phyloP scores from a whole-genome alignment of 495 filamentous ascomycete species.

The Xylaria curta region DNA sequence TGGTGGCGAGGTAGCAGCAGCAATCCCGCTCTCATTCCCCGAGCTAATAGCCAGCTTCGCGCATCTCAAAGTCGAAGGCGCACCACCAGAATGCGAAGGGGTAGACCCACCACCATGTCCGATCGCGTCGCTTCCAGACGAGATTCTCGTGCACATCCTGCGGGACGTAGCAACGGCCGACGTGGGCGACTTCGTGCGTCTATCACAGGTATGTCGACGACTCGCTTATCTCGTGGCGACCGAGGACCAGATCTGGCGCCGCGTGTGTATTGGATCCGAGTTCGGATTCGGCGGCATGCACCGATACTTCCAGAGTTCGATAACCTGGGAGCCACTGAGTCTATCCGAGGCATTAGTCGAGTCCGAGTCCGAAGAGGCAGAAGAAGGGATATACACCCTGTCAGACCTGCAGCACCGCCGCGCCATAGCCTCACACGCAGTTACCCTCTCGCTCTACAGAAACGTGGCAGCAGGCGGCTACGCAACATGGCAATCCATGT shows the following conservation, averaged over 20 bases:
- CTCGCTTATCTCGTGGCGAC: slow-evolving; percentile 83
- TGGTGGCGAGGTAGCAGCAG: slow-evolving; percentile 10
- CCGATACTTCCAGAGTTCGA: slow-evolving; percentile 72
- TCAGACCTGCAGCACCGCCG: slow-evolving; percentile 38
- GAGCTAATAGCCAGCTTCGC: slow-evolving; percentile 81
- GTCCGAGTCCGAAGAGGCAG: not conserved
- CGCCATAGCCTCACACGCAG: slow-evolving; percentile 39
- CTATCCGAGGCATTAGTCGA: slow-evolving; percentile 42
- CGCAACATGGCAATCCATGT: slow-evolving; percentile 67
- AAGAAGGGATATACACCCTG: slow-evolving; percentile 30
- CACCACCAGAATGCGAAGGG: slow-evolving; percentile 63
- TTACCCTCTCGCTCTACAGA: slow-evolving; percentile 46
- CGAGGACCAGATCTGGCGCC: slow-evolving; percentile 90
- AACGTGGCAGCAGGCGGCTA: slow-evolving; percentile 49
- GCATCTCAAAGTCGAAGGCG: slow-evolving; percentile 63
- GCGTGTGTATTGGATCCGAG: slow-evolving; percentile 69
- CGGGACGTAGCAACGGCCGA: slow-evolving; percentile 75
- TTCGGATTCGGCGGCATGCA: slow-evolving; percentile 86
- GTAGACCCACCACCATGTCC: slow-evolving; percentile 76
- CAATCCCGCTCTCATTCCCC: slow-evolving; percentile 53
- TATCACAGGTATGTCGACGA: slow-evolving; percentile 83
- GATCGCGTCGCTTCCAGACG: slow-evolving; percentile 76
- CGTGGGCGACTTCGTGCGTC: slow-evolving; percentile 76
- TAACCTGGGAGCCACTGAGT: slow-evolving; percentile 65
- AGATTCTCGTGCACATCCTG: slow-evolving; percentile 80